Evolutionary conservation across 2,329 filamentous ascomycete genomes (phyloP), one percentile per base, ranked within the genome.

Genomic region (Rhytidhysteron rufulum): DNA sequence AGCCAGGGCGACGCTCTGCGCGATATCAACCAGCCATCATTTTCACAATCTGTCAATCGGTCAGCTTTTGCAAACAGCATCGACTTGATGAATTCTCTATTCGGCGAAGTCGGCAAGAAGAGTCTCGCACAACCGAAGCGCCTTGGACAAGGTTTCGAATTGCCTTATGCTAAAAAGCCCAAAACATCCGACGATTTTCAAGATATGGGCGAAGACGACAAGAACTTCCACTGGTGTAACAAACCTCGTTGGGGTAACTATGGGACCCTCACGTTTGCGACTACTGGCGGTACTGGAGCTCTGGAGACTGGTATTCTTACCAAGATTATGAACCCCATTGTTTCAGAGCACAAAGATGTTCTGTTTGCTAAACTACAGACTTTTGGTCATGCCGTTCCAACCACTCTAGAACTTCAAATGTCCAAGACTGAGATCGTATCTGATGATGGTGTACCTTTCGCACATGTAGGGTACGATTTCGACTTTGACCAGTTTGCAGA

Each of bases 71-170:
- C 82, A 16, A 95, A 86, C 16, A 90, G 86, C 58, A 95, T 97
- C 68, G 93, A 96, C 71, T 73, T 96, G 62, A 96, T 95, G 88
- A 91, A 95, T 62, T 95, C 88, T 34, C 73, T 96, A 41, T 96
- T 94, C 67, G 85, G 86, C 80, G 85, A 57, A 35, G 51, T 55
- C 29, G 51, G 66, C 76, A 82, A 48, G 63, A 67, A 54, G 29
- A 58, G 67, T 46, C 81, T 79, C 70, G 75, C 75, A 48, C 67
- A 70, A 39, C 72, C 78, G 55, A 78, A 65, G 57, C 47, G 63
- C 54, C 80, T 80, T 52, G 69, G 68, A 55, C 73, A 73, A 69
- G 85, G 86, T 61, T 86, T 91, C 67, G 84, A 97, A 88, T 94
- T 85, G 80, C 88, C 88, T 38, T 93, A 93, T 71, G 78, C 86